Evolutionary conservation across 306 rosid genomes (phyloP), one percentile per base, ranked within the genome.

Genomic region (Crotalaria pallida): DNA sequence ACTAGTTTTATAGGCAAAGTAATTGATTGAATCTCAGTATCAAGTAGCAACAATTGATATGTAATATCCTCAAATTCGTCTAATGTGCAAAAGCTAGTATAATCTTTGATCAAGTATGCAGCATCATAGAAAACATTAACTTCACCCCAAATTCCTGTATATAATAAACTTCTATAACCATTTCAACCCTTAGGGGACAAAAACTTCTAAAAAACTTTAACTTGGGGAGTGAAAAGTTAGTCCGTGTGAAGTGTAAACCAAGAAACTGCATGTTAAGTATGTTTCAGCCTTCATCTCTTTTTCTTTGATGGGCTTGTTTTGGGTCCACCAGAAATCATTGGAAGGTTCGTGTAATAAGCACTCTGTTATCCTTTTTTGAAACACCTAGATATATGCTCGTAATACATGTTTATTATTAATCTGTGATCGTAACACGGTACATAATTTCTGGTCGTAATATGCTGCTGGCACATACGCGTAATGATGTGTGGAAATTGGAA

Each of bases 11-110:
- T 80, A 73, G 87, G 82, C 33, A 65, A 78, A 78, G 73, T 80
- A 74, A 75, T 81, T 83, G 85, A 73, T 81, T 84, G 85, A 87
- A 79, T 73, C 81, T 72, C 88, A 77, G 77, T 21, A 3, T 47
- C 50, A 72, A 68, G 84, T 70, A 77, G 81, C 78, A 68, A 74
- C 66, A 73, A 69, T 49, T 77, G 84, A 77, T 81, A 77, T 78
- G 66, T n/a, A n/a, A 83, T 65, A 55, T 68, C 55, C 65, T 27
- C 41, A 2, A 68, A 79, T 77, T 71, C 80, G 67, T 74, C 71
- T 64, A 66, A 79, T 73, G 69, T 59, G 74, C 58, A 10, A 48
- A 57, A 47, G 52, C 64, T 38, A 5, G 53, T 58, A 19, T 80
- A 17, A 45, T 55, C 43, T 45, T n/a, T 45, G 5, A 44, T 58